Conservation (phyloP, 2,329 filamentous ascomycete species). For the Akanthomyces uredinophilus region DNA sequence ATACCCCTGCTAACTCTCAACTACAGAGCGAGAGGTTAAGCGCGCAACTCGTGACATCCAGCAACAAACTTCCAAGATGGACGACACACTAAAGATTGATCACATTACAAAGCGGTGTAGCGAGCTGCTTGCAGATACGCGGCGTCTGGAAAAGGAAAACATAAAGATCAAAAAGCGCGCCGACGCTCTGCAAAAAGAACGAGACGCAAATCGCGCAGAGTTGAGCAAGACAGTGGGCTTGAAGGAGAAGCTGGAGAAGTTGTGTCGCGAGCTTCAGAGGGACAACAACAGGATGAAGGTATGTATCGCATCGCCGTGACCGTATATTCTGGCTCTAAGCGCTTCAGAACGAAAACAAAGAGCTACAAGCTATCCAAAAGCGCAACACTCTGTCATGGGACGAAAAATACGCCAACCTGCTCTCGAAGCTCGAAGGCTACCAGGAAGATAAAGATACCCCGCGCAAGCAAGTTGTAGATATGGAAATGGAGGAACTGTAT, state of each 20-base stretch:
- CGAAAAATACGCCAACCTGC: constrained; percentile 72
- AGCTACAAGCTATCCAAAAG: constrained; percentile 79
- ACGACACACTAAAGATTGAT: constrained; percentile 86
- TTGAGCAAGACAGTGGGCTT: constrained; percentile 83
- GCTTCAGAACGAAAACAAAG: constrained; percentile 80
- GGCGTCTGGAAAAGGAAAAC: constrained; percentile 88
- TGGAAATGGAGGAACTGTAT: constrained; percentile 86
- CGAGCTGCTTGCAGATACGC: constrained; percentile 90
- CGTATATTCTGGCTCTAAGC: constrained; percentile 20
- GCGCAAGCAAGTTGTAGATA: constrained; percentile 72
- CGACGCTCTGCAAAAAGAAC: constrained; percentile 93
- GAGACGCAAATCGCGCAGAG: constrained; percentile 82
- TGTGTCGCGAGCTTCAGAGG: constrained; percentile 88
- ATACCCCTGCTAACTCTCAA: constrained; percentile 13
- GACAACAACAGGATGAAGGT: constrained; percentile 99
- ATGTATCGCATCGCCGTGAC: constrained; percentile 22
- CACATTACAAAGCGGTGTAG: constrained; percentile 85
- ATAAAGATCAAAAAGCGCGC: constrained; percentile 93
- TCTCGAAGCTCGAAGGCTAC: constrained; percentile 81
- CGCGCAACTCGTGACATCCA: constrained; percentile 88
- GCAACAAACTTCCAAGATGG: constrained; percentile 85
- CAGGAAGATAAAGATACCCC: constrained; percentile 83
- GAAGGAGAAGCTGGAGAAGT: constrained; percentile 94
- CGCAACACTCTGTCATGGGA: constrained; percentile 79
- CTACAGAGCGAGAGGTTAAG: constrained; percentile 82